Evolutionary conservation across 2,329 filamentous ascomycete genomes (phyloP).

Genomic region (Alternaria arborescens): DNA sequence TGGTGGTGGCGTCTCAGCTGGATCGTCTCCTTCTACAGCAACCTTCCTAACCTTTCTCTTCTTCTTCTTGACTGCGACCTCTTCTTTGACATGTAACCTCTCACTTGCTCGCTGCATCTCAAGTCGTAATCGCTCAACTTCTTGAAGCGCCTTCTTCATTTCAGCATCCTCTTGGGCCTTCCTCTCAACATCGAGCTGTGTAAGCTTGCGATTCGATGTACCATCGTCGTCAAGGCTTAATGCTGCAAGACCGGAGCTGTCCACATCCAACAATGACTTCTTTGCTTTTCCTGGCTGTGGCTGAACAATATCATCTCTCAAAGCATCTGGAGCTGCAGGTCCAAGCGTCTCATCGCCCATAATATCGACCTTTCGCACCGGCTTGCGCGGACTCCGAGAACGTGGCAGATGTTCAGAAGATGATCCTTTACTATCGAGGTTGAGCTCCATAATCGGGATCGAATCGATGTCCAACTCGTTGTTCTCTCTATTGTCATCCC

Average conservation of each 20-base stretch:
- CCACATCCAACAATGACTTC: constrained; percentile 80
- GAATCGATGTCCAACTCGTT: constrained; percentile 87
- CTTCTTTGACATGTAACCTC: constrained; percentile 73
- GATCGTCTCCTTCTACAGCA: constrained; percentile 64
- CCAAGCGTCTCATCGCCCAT: constrained; percentile 59
- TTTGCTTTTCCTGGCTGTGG: constrained; percentile 53
- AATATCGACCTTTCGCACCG: constrained; percentile 54
- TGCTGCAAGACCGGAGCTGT: constrained; percentile 80
- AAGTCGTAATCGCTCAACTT: constrained; percentile 84
- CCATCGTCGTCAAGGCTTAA: constrained; percentile 69
- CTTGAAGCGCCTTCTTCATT: constrained; percentile 86
- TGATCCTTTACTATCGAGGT: constrained; percentile 64
- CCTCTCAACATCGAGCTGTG: constrained; percentile 67
- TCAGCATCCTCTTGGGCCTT: constrained; percentile 82
- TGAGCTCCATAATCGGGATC: constrained; percentile 94
- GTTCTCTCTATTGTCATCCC: constrained; percentile 70
- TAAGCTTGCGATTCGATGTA: constrained; percentile 33
- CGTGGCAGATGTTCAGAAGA: constrained; percentile 31
- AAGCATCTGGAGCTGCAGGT: constrained; percentile 40
- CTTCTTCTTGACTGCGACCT: constrained; percentile 70
- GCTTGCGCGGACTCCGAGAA: constrained; percentile 41
- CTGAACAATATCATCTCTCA: constrained; percentile 44
- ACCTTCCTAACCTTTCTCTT: constrained; percentile 59
- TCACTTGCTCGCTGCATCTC: constrained; percentile 89
- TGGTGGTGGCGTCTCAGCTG: constrained; percentile 56